Evolutionary conservation across 2,329 filamentous ascomycete species (phyloP), one percentile per base, ranked within the genome.

Genomic region (Verticillium zaregamsianum): DNA sequence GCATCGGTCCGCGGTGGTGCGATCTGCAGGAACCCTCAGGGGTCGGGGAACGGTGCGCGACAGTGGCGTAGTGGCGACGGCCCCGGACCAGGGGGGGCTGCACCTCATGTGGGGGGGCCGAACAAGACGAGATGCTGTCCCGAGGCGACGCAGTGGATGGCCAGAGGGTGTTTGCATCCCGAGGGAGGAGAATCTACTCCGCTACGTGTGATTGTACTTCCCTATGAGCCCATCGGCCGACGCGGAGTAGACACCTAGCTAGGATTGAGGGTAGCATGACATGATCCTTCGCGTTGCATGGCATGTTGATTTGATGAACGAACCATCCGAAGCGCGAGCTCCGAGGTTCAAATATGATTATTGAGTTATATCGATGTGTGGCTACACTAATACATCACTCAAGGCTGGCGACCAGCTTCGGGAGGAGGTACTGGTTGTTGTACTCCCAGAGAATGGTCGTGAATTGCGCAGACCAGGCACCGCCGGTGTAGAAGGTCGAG

Each of bases 401-500:
- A 2, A 63, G 33, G 23, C 61, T 62, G 0, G 59, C 63, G 20
- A 73, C 6, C 37, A 74, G 61, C 63, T 68, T 70, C 1, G 71
- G 70, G 17, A 74, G 37, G 9, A 74, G 45, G 1, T 49, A 63
- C 17, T 67, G 58, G 58, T 74, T 69, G 58, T 72, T 74, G 62
- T 69, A 74, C 25, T 68, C 67, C 74, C 74, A 76, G 14, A 76
- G 45, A 6, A 71, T 66, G 1, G 72, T 68, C 45, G 71, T 67
- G 58, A 74, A 74, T 58, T 75, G 70, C 20, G 66, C 67, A 5
- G 68, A 61, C 61, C 70, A 76, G 1, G 72, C 69, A 3, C 66
- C 74, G 0, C 75, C 77, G 0, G 78, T 77, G 60, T 74, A 79
- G 67, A 70, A 80, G 2, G 77, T 80, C n/a, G 69, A 72, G 11